Percentiles rank a stretch among this genome's conserved stretches.
These are phyloP conservation scores for Mortierella sp. DNA, from an alignment of 371 early-diverging fungal species.

Conservation along the genomic window DNA sequence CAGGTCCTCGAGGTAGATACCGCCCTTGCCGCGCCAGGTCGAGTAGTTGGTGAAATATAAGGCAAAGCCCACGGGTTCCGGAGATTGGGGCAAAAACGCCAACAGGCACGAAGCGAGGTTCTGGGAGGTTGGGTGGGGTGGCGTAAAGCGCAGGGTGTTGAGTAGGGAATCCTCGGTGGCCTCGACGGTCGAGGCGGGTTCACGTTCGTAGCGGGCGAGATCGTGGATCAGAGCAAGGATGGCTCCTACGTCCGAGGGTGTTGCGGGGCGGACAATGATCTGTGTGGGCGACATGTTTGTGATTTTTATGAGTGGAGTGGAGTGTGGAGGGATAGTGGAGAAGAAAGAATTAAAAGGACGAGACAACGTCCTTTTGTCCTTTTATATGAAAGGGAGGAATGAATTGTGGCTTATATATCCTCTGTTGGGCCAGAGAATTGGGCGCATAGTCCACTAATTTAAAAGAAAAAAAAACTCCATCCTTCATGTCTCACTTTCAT, in stretches of 20 bases:
- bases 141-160: conserved; percentile 73
- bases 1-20: conserved; percentile 89
- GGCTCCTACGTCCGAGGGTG: conserved; percentile 70
- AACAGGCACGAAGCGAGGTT: conserved; percentile 73
- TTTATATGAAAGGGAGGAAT: too few relatives aligned
- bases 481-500: too few relatives aligned
- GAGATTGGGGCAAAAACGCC: conserved; percentile 49
- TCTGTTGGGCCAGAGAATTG: too few relatives aligned
- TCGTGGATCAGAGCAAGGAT: conserved; percentile 79
- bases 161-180: conserved; percentile 79
- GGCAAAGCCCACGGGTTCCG: conserved; percentile 80
- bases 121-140: conserved; percentile 73
- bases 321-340: too few relatives aligned
- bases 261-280: conserved; percentile 68
- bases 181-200: conserved; percentile 74
- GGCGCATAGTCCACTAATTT: too few relatives aligned
- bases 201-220: conserved; percentile 85
- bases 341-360: too few relatives aligned
- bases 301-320: neutral
- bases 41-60: conserved; percentile 90
- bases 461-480: too few relatives aligned
- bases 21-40: conserved; percentile 81
- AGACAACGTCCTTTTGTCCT: too few relatives aligned
- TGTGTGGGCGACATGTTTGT: conserved; percentile 17
- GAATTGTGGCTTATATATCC: too few relatives aligned